Conservation (phyloP, 129 eudicot genomes). For the Pittosporum tobira region DNA sequence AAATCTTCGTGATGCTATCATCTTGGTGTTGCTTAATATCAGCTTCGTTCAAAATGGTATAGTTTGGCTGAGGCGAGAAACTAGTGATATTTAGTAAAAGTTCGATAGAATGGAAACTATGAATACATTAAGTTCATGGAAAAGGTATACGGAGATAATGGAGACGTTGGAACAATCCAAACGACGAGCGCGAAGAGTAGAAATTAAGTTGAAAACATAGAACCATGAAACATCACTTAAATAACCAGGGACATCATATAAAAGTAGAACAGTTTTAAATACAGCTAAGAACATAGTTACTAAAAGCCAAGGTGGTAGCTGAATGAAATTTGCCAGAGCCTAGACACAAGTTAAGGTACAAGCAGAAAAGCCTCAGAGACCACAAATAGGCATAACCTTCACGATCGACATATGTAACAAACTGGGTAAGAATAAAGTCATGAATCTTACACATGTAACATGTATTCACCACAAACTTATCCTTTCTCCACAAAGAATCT, state of each 20-base stretch:
- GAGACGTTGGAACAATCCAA: background rate
- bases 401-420: background rate
- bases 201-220: background rate
- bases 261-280: background rate
- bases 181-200: background rate
- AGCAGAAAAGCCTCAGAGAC: too few species aligned
- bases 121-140: background rate
- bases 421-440: too few species aligned
- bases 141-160: background rate
- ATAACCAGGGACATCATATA: conserved; percentile 1
- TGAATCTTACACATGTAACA: too few species aligned
- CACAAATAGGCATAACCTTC: background rate
- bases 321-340: background rate
- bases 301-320: background rate
- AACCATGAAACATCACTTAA: background rate
- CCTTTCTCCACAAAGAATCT: too few species aligned
- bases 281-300: background rate
- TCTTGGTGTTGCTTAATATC: conserved; percentile 69
- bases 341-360: too few species aligned
- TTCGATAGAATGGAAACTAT: background rate
- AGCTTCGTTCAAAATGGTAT: conserved; percentile 60
- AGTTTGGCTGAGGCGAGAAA: conserved; percentile 46
- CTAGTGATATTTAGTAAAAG: conserved; percentile 3
- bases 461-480: too few species aligned
- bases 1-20: conserved; percentile 59